Evolutionary conservation across 495 filamentous ascomycete genomes (phyloP).

Genomic region (Penicillium coprophilum): DNA sequence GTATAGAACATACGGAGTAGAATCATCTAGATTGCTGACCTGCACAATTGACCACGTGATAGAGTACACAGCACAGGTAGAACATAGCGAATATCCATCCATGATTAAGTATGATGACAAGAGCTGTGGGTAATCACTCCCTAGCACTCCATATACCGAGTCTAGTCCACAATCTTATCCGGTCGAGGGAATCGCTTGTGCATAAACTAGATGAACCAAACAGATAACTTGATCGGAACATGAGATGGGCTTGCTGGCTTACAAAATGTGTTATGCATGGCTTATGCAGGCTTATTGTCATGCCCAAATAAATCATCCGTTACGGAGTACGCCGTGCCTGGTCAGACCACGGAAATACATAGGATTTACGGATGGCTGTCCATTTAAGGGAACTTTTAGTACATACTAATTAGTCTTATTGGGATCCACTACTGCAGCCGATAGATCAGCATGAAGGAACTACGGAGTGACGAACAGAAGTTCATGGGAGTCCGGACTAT

Average conservation of each 20-base stretch:
- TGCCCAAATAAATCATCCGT: background rate
- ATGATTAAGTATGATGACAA: background rate
- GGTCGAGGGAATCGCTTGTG: background rate
- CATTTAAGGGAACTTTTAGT: slow-evolving; percentile 3
- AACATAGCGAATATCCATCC: background rate
- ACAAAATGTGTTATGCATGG: background rate
- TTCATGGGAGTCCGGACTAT: background rate
- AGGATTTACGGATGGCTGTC: background rate
- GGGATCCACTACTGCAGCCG: background rate
- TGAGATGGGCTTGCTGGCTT: background rate
- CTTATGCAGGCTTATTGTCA: background rate
- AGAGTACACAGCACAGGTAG: background rate
- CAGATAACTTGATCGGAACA: background rate
- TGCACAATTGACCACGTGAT: background rate
- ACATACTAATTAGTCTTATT: background rate
- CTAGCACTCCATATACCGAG: background rate
- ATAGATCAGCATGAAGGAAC: slow-evolving; percentile 2
- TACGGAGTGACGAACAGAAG: slow-evolving; percentile 1
- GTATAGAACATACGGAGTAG: too few relatives aligned
- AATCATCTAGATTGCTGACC: background rate
- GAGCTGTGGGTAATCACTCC: background rate
- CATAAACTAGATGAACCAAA: background rate
- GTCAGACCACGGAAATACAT: background rate
- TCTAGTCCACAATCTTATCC: background rate
- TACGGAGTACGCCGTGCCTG: background rate